Evolutionary conservation across 2,329 filamentous ascomycete genomes (phyloP), one percentile per base, ranked within the genome.

Genomic region (Cladosporium halotolerans): DNA sequence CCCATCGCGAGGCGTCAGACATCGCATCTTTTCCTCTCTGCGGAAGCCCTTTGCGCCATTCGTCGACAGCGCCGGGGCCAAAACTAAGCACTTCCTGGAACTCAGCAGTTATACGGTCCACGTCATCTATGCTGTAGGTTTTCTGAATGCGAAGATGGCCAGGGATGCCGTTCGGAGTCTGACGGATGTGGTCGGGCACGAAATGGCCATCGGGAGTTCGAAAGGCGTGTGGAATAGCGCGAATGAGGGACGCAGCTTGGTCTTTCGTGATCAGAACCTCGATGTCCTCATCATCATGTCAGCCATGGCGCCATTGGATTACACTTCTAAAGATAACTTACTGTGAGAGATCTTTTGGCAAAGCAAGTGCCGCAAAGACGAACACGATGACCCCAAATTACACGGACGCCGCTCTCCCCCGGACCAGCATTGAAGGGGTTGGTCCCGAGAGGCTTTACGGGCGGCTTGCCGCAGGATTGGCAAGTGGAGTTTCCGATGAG

Each of bases 11-110:
- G 31, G 81, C 77, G 64, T 87, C 82, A 9, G 74, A 76, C 60
- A 82, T 78, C 45, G 76, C 71, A 55, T 81, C 76, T 60, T 80
- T 80, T 9, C 86, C 85, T 54, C 81, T 77, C 28, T 72, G 73
- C 41, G 83, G 79, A 3, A 93, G 76, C 9, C 88, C 88, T 69
- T 91, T 91, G 31, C 83, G 75, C 88, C 88, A 93, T 67, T 91
- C 88, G 60, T 89, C 85, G 3, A 80, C 78, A 9, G 84, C 80
- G 40, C 84, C 83, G 42, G 77, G 62, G n/a, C 88, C 86, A 60
- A 88, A 77, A n/a, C 74, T 70, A 60, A 81, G 80, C 51, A 84
- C 86, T 4, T 80, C 73, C 41, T 80, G 72, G 59, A 88, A 82
- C 62, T 88, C 82, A 32, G 72, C 66, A 54, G 79, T 79, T 58